Evolutionary conservation across 2,329 filamentous ascomycete species (phyloP).

Genomic region (Nemania serpens): DNA sequence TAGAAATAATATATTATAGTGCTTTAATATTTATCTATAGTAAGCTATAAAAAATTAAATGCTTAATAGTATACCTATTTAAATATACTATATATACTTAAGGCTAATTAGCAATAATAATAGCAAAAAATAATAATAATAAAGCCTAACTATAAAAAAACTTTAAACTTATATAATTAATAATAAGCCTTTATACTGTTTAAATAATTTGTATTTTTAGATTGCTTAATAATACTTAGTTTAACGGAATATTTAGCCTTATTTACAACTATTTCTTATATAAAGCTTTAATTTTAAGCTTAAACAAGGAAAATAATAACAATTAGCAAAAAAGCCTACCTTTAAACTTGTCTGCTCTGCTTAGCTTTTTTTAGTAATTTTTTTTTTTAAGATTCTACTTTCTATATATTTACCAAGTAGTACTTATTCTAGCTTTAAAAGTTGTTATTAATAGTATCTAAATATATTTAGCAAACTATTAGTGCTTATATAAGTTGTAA

Average conservation of each 20-base stretch:
- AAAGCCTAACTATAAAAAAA: background rate
- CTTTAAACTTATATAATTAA: constrained; percentile 8
- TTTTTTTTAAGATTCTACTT: background rate
- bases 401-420: background rate
- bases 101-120: constrained; percentile 16
- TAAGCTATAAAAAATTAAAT: constrained; percentile 35
- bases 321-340: background rate
- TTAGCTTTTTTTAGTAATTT: background rate
- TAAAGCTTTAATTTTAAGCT: background rate
- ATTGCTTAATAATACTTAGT: background rate
- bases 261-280: background rate
- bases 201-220: background rate
- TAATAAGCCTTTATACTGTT: constrained; percentile 10
- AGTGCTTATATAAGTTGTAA: constrained; percentile 3
- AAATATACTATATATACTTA: constrained; percentile 19
- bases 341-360: background rate
- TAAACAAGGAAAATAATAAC: constrained; percentile 18
- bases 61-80: constrained; percentile 28
- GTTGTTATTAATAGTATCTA: constrained; percentile 6
- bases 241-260: constrained; percentile 14
- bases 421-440: constrained; percentile 12
- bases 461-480: constrained; percentile 26
- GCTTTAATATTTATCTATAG: constrained; percentile 32
- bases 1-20: constrained; percentile 27
- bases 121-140: no score